Percentiles rank a stretch among this genome's conserved stretches.
phyloP scores from a whole-genome alignment of 1,139 yeast species.

The Candida dubliniensis region DNA sequence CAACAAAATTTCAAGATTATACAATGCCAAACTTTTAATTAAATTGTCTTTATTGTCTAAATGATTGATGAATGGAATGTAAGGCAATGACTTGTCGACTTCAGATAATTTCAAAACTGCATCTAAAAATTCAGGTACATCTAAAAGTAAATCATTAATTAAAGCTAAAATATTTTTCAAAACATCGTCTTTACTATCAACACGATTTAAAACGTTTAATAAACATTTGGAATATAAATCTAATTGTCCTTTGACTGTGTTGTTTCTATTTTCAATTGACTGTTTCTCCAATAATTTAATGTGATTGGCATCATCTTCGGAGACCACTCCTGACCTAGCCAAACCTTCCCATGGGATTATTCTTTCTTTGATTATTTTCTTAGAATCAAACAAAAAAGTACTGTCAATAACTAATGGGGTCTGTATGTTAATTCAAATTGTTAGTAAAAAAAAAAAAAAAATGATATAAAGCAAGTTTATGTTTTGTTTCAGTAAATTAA shows the following conservation, averaged over 20 bases:
- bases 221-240: conserved; percentile 58
- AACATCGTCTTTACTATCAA: conserved; percentile 61
- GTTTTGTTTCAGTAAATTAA: too few relatives aligned
- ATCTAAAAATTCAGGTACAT: conserved; percentile 46
- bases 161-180: conserved; percentile 71
- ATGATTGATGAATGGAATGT: conserved; percentile 53
- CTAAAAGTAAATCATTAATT: conserved; percentile 58
- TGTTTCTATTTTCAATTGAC: conserved; percentile 36
- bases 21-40: conserved; percentile 46
- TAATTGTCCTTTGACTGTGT: conserved; percentile 44
- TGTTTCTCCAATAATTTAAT: conserved; percentile 66
- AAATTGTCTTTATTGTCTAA: conserved; percentile 48
- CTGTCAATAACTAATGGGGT: conserved; percentile 51
- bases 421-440: conserved; percentile 10
- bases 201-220: conserved; percentile 54
- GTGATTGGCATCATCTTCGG: conserved; percentile 63
- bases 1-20: conserved; percentile 45
- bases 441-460: too few relatives aligned
- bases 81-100: conserved; percentile 54
- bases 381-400: conserved; percentile 69
- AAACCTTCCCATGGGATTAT: conserved; percentile 94
- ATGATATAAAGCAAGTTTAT: background rate
- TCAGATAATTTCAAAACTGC: conserved; percentile 46
- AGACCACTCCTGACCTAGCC: conserved; percentile 69
- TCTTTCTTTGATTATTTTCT: conserved; percentile 72